Evolutionary conservation across 1,284 basidiomycete species (phyloP), one percentile per base, ranked within the genome.

Genomic region (Rhodotorula sp.): DNA sequence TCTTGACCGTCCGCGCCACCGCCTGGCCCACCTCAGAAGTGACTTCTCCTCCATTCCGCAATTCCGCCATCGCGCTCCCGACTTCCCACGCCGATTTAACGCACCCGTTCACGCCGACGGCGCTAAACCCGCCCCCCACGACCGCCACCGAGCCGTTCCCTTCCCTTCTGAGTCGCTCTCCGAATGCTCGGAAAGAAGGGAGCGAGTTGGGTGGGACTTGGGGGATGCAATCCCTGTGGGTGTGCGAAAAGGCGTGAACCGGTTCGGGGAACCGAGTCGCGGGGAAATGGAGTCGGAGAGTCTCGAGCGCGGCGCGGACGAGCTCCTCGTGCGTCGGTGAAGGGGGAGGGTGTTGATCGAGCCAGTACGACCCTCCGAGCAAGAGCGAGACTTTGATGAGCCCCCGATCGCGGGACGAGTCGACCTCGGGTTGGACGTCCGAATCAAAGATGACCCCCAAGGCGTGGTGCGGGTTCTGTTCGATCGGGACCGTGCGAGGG

Each of bases 71-170:
- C 8, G 72, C 73, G 77, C 87, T 86, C 15, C 89, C 93, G 7
- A 87, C 87, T 78, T 89, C 87, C 43, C 68, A 71, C 7, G 70
- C 74, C 3, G 64, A 62, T 67, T 79, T 78, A 1, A 96, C 87
- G 80, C 93, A 95, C 79, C 97, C 95, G 23, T 91, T 92, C 7
- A 97, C 86, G 69, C 93, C 94, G 1, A 96, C 92, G 1, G 93
- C 95, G 0, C 87, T 88, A 47, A 94, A 91, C 16, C 92, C 92
- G 7, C 92, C 91, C 2, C 96, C 96, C 2, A 91, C 84, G 2
- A 97, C 85, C 57, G 88, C 88, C 72, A 97, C 79, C 54, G 26
- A 29, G 5, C 54, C 54, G 0, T 81, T 82, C 87, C 89, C 91
- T 56, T 79, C 80, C 16, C 77, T 79, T 31, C 64, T 70, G 59